Percentiles rank a stretch among this genome's conserved stretches.
These are phyloP conservation scores for Combretum micranthum DNA, from an alignment of 345 rosid species.

Conservation along the genomic window DNA sequence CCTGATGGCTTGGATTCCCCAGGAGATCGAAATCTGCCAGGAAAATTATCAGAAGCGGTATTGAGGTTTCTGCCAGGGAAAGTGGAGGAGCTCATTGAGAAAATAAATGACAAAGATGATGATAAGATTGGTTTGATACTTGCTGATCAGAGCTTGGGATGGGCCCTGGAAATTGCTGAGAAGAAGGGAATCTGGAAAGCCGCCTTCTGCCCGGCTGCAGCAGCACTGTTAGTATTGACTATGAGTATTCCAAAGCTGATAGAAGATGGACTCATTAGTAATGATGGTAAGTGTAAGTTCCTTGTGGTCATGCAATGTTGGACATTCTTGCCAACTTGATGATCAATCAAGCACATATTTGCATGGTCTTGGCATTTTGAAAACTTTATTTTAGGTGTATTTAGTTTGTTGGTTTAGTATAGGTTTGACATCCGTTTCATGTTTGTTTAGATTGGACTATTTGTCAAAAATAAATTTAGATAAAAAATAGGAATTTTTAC, in stretches of 20 bases:
- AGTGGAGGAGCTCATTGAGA: background rate
- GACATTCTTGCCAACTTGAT: too few relatives aligned
- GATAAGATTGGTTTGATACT: background rate
- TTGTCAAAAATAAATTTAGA: too few relatives aligned
- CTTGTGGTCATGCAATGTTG: too few relatives aligned
- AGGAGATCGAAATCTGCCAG: background rate
- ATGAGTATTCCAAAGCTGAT: conserved; percentile 4
- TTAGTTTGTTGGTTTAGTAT: too few relatives aligned
- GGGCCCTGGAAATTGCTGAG: conserved; percentile 6
- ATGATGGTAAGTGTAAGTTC: conserved; percentile 8
- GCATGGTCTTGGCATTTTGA: too few relatives aligned
- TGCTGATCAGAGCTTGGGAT: conserved; percentile 11
- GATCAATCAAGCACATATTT: too few relatives aligned
- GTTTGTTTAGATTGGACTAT: too few relatives aligned
- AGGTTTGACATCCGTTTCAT: too few relatives aligned
- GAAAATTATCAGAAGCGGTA: background rate
- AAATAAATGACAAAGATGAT: background rate
- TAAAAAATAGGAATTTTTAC: too few relatives aligned
- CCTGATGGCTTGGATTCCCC: conserved; percentile 1
- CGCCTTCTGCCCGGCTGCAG: conserved; percentile 1
- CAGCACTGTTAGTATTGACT: background rate
- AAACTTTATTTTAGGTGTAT: background rate
- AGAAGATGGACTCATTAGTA: conserved; percentile 10
- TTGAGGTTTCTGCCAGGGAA: background rate
- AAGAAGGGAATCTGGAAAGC: conserved; percentile 5